Percentiles rank a stretch among this genome's conserved stretches.
Conservation (phyloP, 805 yeast species). For the Saccharomycopsis capsularis region DNA sequence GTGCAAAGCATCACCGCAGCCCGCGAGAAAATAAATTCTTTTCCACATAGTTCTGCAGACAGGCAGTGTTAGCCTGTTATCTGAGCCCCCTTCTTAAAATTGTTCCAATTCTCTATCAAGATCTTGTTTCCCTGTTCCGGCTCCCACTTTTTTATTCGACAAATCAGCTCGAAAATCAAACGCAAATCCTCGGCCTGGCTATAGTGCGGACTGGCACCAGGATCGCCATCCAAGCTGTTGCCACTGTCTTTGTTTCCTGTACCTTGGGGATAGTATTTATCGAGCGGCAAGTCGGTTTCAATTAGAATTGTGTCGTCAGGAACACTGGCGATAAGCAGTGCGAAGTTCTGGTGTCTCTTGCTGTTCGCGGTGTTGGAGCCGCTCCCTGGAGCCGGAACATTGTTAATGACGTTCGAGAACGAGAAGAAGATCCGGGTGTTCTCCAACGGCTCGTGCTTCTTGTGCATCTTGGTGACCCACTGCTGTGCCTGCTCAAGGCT, state of each 20-base stretch:
- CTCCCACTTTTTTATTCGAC: slow-evolving; percentile 11
- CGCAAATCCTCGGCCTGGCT: slow-evolving; percentile 2
- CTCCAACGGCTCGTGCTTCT: slow-evolving; percentile 1
- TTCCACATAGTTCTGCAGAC: too few species aligned
- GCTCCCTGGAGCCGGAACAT: slow-evolving; percentile 22
- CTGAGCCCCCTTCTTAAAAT: not conserved
- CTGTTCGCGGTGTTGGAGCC: slow-evolving; percentile 27
- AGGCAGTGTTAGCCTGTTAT: too few species aligned
- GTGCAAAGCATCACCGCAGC: too few species aligned
- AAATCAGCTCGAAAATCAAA: not conserved
- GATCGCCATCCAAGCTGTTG: not conserved
- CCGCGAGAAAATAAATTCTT: too few species aligned
- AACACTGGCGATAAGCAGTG: slow-evolving; percentile 27
- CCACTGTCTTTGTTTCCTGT: too few species aligned
- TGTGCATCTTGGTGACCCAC: slow-evolving; percentile 37
- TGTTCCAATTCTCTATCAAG: slow-evolving; percentile 12
- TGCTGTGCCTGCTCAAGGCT: slow-evolving; percentile 57
- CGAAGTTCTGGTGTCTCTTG: slow-evolving; percentile 21
- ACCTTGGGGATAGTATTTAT: slow-evolving; percentile 13
- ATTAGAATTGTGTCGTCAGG: slow-evolving; percentile 36
- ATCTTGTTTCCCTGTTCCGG: slow-evolving; percentile 6
- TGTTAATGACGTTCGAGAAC: slow-evolving; percentile 44
- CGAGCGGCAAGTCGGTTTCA: slow-evolving; percentile 45
- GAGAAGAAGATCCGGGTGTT: slow-evolving; percentile 39
- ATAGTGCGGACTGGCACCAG: not conserved